Percentiles rank a stretch among this genome's conserved stretches.
Evolutionary conservation across 1,284 basidiomycete genomes (phyloP).

Genomic region (Ganoderma sinense): DNA sequence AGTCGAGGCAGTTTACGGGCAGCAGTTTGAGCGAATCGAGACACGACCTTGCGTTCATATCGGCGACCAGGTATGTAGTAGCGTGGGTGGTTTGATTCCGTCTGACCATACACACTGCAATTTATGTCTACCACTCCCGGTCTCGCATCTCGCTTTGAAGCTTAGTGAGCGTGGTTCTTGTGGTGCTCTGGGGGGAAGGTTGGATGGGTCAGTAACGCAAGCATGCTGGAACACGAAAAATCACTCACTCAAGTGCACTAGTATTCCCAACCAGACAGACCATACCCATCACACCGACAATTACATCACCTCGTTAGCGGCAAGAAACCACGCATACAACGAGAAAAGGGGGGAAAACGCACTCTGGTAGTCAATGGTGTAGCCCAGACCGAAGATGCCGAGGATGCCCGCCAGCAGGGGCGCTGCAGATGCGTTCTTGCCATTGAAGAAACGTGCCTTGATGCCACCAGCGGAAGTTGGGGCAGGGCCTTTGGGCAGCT

Average conservation of each 20-base stretch:
- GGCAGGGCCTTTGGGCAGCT: constrained; percentile 83
- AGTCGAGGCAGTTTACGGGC: background rate
- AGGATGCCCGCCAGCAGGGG: constrained; percentile 80
- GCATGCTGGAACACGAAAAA: background rate
- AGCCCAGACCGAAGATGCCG: constrained; percentile 84
- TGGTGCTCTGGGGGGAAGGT: constrained; percentile 70
- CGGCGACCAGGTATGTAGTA: background rate
- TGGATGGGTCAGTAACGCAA: constrained; percentile 35
- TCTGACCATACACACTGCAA: constrained; percentile 21
- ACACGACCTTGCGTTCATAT: background rate
- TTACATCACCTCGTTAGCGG: background rate
- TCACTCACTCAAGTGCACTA: constrained; percentile 80
- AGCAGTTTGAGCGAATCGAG: background rate
- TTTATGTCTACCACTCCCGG: constrained; percentile 25
- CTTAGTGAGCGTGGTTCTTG: constrained; percentile 85
- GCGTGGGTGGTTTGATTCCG: constrained; percentile 14
- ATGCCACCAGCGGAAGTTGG: constrained; percentile 73
- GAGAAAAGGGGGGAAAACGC: constrained; percentile 47
- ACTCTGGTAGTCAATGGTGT: constrained; percentile 94
- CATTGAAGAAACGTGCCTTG: constrained; percentile 84
- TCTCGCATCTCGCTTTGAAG: constrained; percentile 7
- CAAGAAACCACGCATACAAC: background rate
- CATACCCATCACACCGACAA: background rate
- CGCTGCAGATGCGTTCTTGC: constrained; percentile 83
- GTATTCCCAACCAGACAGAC: constrained; percentile 6